These are phyloP conservation scores for Ustilago sp. DNA, from an alignment of 1,284 basidiomycete genomes.

Conservation along the genomic window DNA sequence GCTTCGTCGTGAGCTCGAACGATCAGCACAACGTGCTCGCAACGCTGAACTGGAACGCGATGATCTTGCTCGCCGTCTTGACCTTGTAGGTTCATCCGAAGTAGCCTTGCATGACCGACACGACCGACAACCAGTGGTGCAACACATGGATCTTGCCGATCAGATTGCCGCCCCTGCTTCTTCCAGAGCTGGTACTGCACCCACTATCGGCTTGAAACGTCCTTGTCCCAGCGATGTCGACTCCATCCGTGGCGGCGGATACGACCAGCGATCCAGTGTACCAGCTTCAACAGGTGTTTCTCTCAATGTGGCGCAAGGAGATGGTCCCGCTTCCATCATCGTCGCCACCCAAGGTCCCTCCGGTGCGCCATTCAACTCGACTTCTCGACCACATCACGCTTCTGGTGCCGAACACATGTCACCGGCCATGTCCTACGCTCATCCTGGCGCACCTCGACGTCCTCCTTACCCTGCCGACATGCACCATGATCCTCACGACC, in stretches of 20 bases:
- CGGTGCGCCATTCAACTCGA: slow-evolving; percentile 14
- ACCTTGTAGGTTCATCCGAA: slow-evolving; percentile 30
- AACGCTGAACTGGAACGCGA: slow-evolving; percentile 51
- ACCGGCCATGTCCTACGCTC: slow-evolving; percentile 22
- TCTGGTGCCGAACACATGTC: slow-evolving; percentile 20
- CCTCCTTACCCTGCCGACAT: slow-evolving; percentile 27
- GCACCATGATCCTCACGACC: slow-evolving; percentile 27
- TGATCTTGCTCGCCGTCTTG: slow-evolving; percentile 47
- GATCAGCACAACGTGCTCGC: slow-evolving; percentile 37
- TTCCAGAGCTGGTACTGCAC: not conserved
- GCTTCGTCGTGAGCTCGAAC: slow-evolving; percentile 43
- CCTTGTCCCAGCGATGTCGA: slow-evolving; percentile 27
- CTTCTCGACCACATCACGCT: slow-evolving; percentile 16
- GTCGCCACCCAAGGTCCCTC: slow-evolving; percentile 23
- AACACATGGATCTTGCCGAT: slow-evolving; percentile 10
- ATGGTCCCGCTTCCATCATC: slow-evolving; percentile 32
- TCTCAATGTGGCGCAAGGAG: slow-evolving; percentile 38
- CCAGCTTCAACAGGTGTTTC: slow-evolving; percentile 10
- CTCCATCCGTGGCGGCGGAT: slow-evolving; percentile 6
- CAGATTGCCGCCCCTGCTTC: not conserved
- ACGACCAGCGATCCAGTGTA: slow-evolving; percentile 23
- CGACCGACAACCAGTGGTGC: slow-evolving; percentile 13
- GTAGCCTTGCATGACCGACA: slow-evolving; percentile 19
- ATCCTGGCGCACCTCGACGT: slow-evolving; percentile 21
- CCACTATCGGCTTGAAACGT: slow-evolving; percentile 14